These are phyloP conservation scores for Blastomyces gilchristii DNA, from an alignment of 2,329 filamentous ascomycete genomes.

Conservation along the genomic window DNA sequence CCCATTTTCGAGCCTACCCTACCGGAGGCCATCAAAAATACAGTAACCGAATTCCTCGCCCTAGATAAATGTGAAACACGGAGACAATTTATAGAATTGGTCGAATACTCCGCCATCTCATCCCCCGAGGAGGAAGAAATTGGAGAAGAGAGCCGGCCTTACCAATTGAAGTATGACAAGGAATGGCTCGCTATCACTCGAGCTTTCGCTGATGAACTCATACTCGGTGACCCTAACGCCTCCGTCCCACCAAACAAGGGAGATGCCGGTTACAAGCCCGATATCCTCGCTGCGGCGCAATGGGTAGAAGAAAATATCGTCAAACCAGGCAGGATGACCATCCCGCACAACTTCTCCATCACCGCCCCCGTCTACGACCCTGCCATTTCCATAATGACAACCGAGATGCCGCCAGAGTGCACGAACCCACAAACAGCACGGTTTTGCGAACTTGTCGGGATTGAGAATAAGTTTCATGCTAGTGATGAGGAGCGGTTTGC, in stretches of 20 bases:
- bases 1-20: constrained; percentile 50
- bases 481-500: constrained; percentile 58
- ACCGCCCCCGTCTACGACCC: constrained; percentile 64
- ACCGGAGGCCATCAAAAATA: constrained; percentile 66
- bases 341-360: constrained; percentile 67
- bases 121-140: constrained; percentile 17
- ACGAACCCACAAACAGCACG: constrained; percentile 74
- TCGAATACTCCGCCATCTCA: constrained; percentile 49
- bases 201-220: constrained; percentile 58
- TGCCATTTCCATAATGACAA: constrained; percentile 46
- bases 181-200: constrained; percentile 95
- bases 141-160: constrained; percentile 34
- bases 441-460: constrained; percentile 68
- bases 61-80: constrained; percentile 76
- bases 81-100: constrained; percentile 64
- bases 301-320: constrained; percentile 78
- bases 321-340: constrained; percentile 46
- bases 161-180: constrained; percentile 67
- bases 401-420: constrained; percentile 65
- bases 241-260: constrained; percentile 52
- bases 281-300: constrained; percentile 58
- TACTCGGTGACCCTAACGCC: constrained; percentile 50
- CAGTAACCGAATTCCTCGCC: constrained; percentile 70
- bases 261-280: constrained; percentile 54
- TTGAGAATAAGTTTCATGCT: constrained; percentile 66